These are phyloP conservation scores for Collybia sordida DNA, from an alignment of 768 basidiomycete genomes.

Conservation along the genomic window DNA sequence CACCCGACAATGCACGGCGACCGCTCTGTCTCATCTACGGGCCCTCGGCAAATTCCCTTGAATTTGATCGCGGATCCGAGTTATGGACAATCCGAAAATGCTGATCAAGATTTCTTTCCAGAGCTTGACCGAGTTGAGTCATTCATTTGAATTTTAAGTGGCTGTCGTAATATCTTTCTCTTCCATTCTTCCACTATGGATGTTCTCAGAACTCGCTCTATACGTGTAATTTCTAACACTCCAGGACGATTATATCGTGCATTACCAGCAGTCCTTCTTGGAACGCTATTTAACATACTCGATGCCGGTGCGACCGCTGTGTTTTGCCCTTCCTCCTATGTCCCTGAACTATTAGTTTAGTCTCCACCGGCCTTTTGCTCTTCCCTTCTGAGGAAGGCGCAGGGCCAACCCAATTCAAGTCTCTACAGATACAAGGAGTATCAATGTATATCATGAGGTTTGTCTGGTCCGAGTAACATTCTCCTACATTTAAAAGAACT, in stretches of 20 bases:
- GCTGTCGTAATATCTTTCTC: no score
- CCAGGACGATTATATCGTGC: constrained; percentile 19
- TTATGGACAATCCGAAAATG: no score
- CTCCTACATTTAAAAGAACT: not conserved
- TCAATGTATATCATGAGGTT: constrained; percentile 23
- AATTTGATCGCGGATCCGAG: no score
- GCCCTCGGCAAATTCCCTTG: no score
- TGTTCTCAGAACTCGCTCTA: constrained; percentile 4
- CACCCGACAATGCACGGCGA: no score
- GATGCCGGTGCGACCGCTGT: constrained; percentile 8
- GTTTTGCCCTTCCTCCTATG: not conserved
- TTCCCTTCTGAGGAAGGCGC: constrained; percentile 16
- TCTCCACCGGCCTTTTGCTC: constrained; percentile 19
- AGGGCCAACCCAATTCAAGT: constrained; percentile 7
- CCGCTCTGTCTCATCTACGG: no score
- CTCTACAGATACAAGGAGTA: constrained; percentile 20
- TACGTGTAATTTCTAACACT: constrained; percentile 4
- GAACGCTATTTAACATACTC: constrained; percentile 16
- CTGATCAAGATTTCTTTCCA: no score
- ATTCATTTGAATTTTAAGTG: no score
- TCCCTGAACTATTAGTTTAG: constrained; percentile 5
- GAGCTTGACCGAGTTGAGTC: no score
- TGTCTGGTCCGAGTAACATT: not conserved
- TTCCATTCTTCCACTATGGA: constrained; percentile 4
- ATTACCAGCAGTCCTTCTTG: constrained; percentile 17